A percentile compares a stretch with the other conserved stretches of the same genome.
These are phyloP conservation scores for Fraxinus velutina DNA, from an alignment of 305 asterid genomes.

Conservation along the genomic window DNA sequence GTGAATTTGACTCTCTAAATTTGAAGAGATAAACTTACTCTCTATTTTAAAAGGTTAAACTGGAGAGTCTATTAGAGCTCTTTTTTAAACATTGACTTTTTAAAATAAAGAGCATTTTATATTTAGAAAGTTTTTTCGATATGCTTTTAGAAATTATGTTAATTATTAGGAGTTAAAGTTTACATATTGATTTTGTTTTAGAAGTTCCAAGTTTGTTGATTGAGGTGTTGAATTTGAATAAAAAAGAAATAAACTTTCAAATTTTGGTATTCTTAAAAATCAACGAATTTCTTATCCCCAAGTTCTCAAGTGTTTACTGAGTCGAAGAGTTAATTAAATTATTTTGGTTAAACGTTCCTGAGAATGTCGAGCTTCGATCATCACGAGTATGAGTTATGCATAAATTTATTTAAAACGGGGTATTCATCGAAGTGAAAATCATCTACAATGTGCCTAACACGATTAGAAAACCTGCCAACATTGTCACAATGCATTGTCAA, in stretches of 20 bases:
- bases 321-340: neutral
- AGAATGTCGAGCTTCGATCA: neutral
- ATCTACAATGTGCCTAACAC: neutral
- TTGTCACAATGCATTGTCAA: neutral
- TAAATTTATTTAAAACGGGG: neutral
- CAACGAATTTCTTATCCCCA: neutral
- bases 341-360: neutral
- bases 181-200: neutral
- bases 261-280: neutral
- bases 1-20: too few relatives aligned
- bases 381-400: neutral
- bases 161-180: neutral
- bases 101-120: too few relatives aligned
- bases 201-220: neutral
- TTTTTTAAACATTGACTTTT: too few relatives aligned
- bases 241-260: neutral
- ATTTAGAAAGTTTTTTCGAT: too few relatives aligned
- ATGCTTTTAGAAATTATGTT: neutral
- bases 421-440: too few relatives aligned
- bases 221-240: neutral
- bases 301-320: neutral
- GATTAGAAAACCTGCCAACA: neutral
- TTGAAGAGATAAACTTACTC: too few relatives aligned
- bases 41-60: too few relatives aligned
- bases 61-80: too few relatives aligned